A percentile compares a stretch with the other conserved stretches of the same genome.
phyloP scores from a whole-genome alignment of 495 filamentous ascomycete species.

The Venustampulla echinocandica region DNA sequence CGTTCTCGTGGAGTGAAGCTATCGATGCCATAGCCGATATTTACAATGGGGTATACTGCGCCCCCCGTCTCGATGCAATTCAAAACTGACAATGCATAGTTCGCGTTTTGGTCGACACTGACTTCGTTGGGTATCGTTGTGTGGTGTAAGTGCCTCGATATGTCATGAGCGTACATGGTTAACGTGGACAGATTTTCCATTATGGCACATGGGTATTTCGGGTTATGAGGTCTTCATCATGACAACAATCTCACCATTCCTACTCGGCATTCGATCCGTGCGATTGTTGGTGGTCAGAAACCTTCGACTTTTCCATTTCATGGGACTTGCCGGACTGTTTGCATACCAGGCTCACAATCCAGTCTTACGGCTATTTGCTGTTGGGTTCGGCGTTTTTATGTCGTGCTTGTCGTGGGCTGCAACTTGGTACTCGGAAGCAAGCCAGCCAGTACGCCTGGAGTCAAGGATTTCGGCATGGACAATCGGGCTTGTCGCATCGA shows the following conservation, averaged over 20 bases:
- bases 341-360: constrained; percentile 71
- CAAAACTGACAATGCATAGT: constrained; percentile 45
- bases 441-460: constrained; percentile 68
- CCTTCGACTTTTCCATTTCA: constrained; percentile 57
- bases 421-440: constrained; percentile 67
- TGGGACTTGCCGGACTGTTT: constrained; percentile 69
- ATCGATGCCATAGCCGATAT: constrained; percentile 81
- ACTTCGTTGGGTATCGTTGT: constrained; percentile 81
- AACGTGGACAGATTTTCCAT: constrained; percentile 64
- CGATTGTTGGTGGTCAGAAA: constrained; percentile 60
- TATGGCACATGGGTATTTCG: constrained; percentile 99
- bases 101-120: constrained; percentile 90
- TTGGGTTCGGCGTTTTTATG: constrained; percentile 69
- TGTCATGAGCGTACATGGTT: constrained; percentile 14
- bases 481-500: constrained; percentile 76
- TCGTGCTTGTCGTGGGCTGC: constrained; percentile 76
- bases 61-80: constrained; percentile 9
- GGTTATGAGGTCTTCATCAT: constrained; percentile 89
- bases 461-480: constrained; percentile 70
- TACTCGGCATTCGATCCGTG: constrained; percentile 65
- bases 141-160: constrained; percentile 67
- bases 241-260: constrained; percentile 68
- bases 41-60: constrained; percentile 75
- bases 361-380: constrained; percentile 67
- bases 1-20: constrained; percentile 65